Evolutionary conservation across 331 rosid species (phyloP), one percentile per base, ranked within the genome.

Genomic region (Ulmus americana): DNA sequence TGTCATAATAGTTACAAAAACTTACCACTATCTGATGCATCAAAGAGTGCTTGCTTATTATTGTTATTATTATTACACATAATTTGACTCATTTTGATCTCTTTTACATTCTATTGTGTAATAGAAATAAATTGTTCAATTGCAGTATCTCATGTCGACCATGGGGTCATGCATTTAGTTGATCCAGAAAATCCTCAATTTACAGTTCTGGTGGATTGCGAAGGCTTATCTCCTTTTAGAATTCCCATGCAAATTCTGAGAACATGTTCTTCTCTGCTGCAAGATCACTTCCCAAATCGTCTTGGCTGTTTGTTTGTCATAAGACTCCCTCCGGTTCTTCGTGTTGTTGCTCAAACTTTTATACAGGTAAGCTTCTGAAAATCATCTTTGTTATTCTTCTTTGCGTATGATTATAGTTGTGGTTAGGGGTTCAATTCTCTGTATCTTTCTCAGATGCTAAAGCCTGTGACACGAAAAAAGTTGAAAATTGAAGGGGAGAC

Each of bases 101-200:
- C 28, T 42, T 18, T 62, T 53, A 61, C 44, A 1, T 35, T 14
- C 14, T 42, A 10, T 61, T 5, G 20, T 60, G 59, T 74, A 28
- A 74, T 47, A 13, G 53, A 40, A 61, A 74, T 67, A 52, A 60
- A 45, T 80, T 72, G 62, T 75, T 61, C 10, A 49, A 73, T 59
- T 76, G 69, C 89, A 90, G 96, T 86, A 75, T 90, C 97, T 72
- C 90, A 86, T 67, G 95, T 90, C 13, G 97, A 90, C 59, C 79
- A 81, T 53, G 95, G 92, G 46, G 77, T 86, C 66, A 43, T 79
- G 74, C 80, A 72, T 69, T 76, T 90, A 60, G 82, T 83, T 43
- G 81, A 85, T 57, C 77, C 77, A 71, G 81, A 80, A 64, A 77
- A 77, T 65, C 70, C 86, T 11, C 80, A 76, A 46, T 81, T 86